Conservation (phyloP, 139 green algal genomes). For the Astrephomene gubernaculifera region DNA sequence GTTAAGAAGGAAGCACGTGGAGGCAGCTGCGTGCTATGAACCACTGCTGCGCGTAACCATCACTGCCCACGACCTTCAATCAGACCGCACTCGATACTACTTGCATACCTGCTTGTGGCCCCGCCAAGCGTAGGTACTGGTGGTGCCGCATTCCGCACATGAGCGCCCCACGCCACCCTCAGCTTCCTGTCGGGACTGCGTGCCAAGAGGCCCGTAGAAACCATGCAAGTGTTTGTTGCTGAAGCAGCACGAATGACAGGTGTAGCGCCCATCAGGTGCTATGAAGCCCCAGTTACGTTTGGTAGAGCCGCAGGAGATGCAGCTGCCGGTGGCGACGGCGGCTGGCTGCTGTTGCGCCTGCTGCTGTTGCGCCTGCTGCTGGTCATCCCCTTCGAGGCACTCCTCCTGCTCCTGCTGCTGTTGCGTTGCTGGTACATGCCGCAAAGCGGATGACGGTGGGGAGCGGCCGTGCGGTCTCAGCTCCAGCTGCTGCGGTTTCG, state of each 20-base stretch:
- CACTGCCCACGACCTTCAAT: too few species aligned
- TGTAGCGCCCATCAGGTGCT: not conserved
- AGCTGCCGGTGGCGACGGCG: not conserved
- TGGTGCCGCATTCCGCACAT: constrained; percentile 18
- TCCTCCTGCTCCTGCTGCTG: too few species aligned
- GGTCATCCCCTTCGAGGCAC: too few species aligned
- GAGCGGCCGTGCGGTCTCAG: too few species aligned
- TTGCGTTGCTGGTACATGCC: too few species aligned
- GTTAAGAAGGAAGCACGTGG: too few species aligned
- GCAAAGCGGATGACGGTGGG: too few species aligned
- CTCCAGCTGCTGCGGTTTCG: too few species aligned
- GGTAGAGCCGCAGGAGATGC: constrained; percentile 15
- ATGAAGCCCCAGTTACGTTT: constrained; percentile 32
- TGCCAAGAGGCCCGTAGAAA: constrained; percentile 11
- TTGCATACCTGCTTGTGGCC: constrained; percentile 20
- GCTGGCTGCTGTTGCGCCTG: not conserved
- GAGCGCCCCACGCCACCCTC: not conserved
- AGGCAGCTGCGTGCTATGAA: too few species aligned
- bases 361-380: too few species aligned
- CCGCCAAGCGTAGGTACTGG: not conserved
- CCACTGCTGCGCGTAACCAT: too few species aligned
- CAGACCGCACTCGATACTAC: too few species aligned
- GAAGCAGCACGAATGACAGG: constrained; percentile 28
- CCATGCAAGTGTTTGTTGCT: not conserved
- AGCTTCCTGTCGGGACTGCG: not conserved